A percentile compares a stretch with the other conserved stretches of the same genome.
Conservation (phyloP, 805 yeast species). For the Ogataea zsoltii region DNA sequence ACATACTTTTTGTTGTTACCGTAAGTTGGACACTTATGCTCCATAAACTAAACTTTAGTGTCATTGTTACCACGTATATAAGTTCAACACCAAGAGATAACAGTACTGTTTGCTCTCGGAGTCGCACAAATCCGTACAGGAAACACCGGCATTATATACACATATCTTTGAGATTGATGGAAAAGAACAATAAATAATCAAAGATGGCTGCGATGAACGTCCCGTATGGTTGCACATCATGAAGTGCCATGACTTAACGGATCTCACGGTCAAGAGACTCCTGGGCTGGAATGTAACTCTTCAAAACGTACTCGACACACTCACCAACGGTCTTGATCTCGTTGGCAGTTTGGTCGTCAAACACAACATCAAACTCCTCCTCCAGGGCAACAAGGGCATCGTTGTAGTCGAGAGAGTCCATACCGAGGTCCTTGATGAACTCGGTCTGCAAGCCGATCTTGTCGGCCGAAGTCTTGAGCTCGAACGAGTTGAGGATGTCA, state of each 20-base stretch:
- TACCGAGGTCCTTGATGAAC: conserved; percentile 71
- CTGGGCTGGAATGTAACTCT: conserved; percentile 36
- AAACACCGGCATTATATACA: conserved; percentile 6
- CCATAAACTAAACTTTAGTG: no score
- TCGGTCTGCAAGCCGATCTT: conserved; percentile 42
- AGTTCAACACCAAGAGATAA: no score
- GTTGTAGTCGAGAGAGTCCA: conserved; percentile 92
- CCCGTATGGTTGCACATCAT: no score
- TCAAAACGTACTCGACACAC: conserved; percentile 54
- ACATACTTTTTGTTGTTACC: no score
- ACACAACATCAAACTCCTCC: conserved; percentile 67
- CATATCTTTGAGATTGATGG: conserved; percentile 5
- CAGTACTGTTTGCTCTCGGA: no score
- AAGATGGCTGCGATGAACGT: neutral
- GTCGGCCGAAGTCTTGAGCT: conserved; percentile 28
- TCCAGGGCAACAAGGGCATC: conserved; percentile 96
- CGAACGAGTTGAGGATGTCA: conserved; percentile 68
- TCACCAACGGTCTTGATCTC: conserved; percentile 62
- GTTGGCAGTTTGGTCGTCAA: conserved; percentile 49
- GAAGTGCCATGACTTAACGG: conserved; percentile 28
- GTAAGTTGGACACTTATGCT: no score
- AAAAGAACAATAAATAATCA: conserved; percentile 7
- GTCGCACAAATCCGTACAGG: neutral
- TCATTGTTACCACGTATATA: no score
- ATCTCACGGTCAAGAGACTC: conserved; percentile 37